A percentile compares a stretch with the other conserved stretches of the same genome.
phyloP scores from a whole-genome alignment of 2,329 filamentous ascomycete genomes.

The Coniochaeta ligniaria region DNA sequence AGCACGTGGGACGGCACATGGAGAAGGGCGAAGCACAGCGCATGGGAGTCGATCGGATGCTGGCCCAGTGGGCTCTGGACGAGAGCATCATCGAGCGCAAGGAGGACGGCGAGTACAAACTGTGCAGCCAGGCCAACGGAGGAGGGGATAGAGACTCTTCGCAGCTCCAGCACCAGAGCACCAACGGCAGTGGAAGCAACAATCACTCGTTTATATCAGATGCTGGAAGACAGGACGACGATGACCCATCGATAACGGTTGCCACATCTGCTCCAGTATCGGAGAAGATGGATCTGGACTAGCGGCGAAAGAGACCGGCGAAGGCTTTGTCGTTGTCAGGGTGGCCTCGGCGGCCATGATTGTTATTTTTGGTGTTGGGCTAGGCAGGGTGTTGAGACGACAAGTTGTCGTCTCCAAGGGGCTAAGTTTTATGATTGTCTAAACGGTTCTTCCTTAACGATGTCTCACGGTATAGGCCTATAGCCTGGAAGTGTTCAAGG shows the following conservation, averaged over 20 bases:
- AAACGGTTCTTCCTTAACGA: not conserved
- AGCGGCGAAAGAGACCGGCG: not conserved
- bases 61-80: slow-evolving; percentile 56
- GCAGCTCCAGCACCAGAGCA: not conserved
- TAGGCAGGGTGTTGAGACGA: not conserved
- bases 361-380: not conserved
- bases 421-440: not conserved
- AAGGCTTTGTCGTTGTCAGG: not conserved
- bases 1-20: slow-evolving; percentile 86
- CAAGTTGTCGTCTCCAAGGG: too few species aligned
- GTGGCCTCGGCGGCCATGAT: not conserved
- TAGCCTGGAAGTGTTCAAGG: not conserved
- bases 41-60: slow-evolving; percentile 49
- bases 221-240: slow-evolving; percentile 12
- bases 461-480: not conserved
- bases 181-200: slow-evolving; percentile 3
- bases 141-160: slow-evolving; percentile 5
- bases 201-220: slow-evolving; percentile 10
- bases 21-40: slow-evolving; percentile 60
- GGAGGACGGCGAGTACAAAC: slow-evolving; percentile 47
- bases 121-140: slow-evolving; percentile 35
- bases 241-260: slow-evolving; percentile 19
- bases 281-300: slow-evolving; percentile 16
- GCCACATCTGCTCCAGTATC: slow-evolving; percentile 10
- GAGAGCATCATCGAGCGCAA: slow-evolving; percentile 56